A percentile compares a stretch with the other conserved stretches of the same genome.
Evolutionary conservation across 371 early-diverging fungal species (phyloP).

Genomic region (Mucor circinelloides): DNA sequence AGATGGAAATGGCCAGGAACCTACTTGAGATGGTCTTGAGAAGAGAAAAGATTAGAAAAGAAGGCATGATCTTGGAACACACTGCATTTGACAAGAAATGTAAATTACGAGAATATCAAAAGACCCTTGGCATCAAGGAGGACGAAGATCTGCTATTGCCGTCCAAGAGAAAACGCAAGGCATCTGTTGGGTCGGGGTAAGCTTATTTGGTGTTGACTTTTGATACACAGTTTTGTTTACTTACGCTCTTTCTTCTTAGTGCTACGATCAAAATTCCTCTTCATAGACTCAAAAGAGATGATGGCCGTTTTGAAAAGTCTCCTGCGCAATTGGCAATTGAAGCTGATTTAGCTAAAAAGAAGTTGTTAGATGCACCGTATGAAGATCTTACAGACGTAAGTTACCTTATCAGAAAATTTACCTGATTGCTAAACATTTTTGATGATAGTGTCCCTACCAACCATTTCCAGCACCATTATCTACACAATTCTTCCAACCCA

Average conservation of each 20-base stretch:
- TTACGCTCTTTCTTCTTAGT: slow-evolving; percentile 18
- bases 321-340: slow-evolving; percentile 47
- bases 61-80: slow-evolving; percentile 69
- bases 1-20: slow-evolving; percentile 76
- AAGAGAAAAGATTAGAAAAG: slow-evolving; percentile 77
- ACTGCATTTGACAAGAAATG: slow-evolving; percentile 60
- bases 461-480: slow-evolving; percentile 45
- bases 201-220: not conserved
- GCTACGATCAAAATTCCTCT: slow-evolving; percentile 63
- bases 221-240: not conserved
- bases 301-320: slow-evolving; percentile 38
- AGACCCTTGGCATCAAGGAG: slow-evolving; percentile 57
- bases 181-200: slow-evolving; percentile 37
- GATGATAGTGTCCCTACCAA: slow-evolving; percentile 50
- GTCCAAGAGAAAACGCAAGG: slow-evolving; percentile 42
- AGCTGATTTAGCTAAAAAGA: slow-evolving; percentile 55
- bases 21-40: slow-evolving; percentile 81
- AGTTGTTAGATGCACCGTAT: slow-evolving; percentile 56
- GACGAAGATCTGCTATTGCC: slow-evolving; percentile 47
- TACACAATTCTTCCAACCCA: slow-evolving; percentile 34
- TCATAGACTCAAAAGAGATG: slow-evolving; percentile 45
- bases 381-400: slow-evolving; percentile 62
- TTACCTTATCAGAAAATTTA: not conserved
- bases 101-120: slow-evolving; percentile 56
- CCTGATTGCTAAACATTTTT: not conserved